These are phyloP conservation scores for Aspergillus baeticus DNA, from an alignment of 495 filamentous ascomycete species.

Conservation along the genomic window DNA sequence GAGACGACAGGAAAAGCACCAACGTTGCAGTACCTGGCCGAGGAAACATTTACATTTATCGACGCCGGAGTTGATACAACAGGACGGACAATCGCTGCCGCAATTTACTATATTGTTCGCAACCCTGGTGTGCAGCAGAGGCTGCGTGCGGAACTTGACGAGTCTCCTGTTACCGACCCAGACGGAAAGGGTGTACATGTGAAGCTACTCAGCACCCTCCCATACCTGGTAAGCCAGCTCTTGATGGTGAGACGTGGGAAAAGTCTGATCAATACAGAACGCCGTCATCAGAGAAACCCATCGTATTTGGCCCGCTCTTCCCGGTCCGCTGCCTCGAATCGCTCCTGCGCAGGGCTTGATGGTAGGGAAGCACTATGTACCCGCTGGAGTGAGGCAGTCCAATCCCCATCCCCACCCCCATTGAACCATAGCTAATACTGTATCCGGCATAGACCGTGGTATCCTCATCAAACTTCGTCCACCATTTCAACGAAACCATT, in stretches of 20 bases:
- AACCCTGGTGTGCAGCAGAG: neutral
- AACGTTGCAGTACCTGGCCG: neutral
- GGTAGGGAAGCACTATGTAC: neutral
- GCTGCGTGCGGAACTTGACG: neutral
- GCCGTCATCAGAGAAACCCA: slow-evolving; percentile 1
- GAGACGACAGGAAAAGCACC: neutral
- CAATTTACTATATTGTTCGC: neutral
- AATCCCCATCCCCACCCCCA: no score
- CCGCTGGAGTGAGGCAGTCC: neutral
- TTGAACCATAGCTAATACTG: neutral
- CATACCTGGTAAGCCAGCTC: neutral
- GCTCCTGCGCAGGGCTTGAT: neutral
- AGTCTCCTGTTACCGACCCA: neutral
- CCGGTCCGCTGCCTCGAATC: neutral
- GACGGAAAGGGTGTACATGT: neutral
- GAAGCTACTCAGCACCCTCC: neutral
- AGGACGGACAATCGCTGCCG: neutral
- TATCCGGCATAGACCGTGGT: neutral
- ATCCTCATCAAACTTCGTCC: neutral
- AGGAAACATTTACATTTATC: slow-evolving; percentile 1
- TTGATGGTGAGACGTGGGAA: neutral
- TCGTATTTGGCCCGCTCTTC: neutral
- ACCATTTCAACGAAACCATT: neutral
- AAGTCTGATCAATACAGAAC: neutral
- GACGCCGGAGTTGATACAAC: neutral